A percentile compares a stretch with the other conserved stretches of the same genome.
phyloP scores from a whole-genome alignment of 257 asterid species.

The Lithospermum erythrorhizon region DNA sequence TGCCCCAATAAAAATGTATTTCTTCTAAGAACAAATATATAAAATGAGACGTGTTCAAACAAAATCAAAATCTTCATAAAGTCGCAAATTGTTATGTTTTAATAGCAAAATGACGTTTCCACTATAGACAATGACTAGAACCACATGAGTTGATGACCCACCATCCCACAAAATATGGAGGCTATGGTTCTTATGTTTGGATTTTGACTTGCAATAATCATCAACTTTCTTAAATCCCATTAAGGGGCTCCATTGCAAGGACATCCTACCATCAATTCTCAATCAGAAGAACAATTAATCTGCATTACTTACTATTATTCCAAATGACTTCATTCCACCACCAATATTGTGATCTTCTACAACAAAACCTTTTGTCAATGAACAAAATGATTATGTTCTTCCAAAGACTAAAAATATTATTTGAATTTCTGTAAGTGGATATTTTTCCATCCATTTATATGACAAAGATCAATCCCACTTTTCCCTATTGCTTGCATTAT shows the following conservation, averaged over 20 bases:
- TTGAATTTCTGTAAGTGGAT: slow-evolving; percentile 1
- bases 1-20: too few species aligned
- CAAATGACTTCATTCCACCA: background rate
- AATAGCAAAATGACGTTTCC: background rate
- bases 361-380: slow-evolving; percentile 2
- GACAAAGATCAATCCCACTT: background rate
- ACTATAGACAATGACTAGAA: slow-evolving; percentile 9
- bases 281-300: slow-evolving; percentile 14
- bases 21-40: background rate
- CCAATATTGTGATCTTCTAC: background rate
- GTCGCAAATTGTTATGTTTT: background rate
- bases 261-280: slow-evolving; percentile 19
- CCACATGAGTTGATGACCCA: slow-evolving; percentile 24
- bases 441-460: background rate
- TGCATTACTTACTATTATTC: slow-evolving; percentile 1
- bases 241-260: slow-evolving; percentile 26
- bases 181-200: slow-evolving; percentile 11
- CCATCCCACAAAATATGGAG: slow-evolving; percentile 36
- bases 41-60: slow-evolving; percentile 13
- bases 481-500: background rate
- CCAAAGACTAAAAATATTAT: slow-evolving; percentile 4
- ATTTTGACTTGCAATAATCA: slow-evolving; percentile 12
- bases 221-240: slow-evolving; percentile 14
- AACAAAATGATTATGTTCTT: slow-evolving; percentile 8
- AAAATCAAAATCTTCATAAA: slow-evolving; percentile 6